phyloP scores from a whole-genome alignment of 2,329 filamentous ascomycete genomes.

The Fusarium dimerum region DNA sequence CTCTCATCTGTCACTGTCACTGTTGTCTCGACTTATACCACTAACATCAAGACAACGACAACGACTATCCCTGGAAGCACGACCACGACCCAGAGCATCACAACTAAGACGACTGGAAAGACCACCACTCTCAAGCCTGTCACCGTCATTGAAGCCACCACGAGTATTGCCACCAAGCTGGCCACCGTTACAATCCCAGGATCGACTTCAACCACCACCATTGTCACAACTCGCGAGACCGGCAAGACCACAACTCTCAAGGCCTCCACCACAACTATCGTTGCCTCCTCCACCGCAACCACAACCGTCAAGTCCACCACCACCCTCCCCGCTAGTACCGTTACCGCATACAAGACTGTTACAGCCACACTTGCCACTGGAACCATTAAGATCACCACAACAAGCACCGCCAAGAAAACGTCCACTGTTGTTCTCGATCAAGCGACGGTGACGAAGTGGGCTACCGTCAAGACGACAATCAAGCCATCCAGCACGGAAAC shows the following conservation, averaged over 20 bases:
- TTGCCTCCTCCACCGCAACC: slow-evolving; percentile 14
- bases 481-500: slow-evolving; percentile 21
- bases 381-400: slow-evolving; percentile 14
- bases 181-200: slow-evolving; percentile 15
- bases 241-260: slow-evolving; percentile 26
- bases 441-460: slow-evolving; percentile 17
- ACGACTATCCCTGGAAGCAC: slow-evolving; percentile 16
- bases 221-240: slow-evolving; percentile 15
- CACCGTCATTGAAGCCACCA: slow-evolving; percentile 11
- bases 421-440: slow-evolving; percentile 2
- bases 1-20: slow-evolving; percentile 12
- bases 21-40: slow-evolving; percentile 13
- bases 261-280: slow-evolving; percentile 13
- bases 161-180: slow-evolving; percentile 10
- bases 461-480: slow-evolving; percentile 26
- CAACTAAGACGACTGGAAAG: slow-evolving; percentile 15
- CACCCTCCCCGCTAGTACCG: slow-evolving; percentile 20
- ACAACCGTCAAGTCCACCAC: slow-evolving; percentile 18
- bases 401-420: slow-evolving; percentile 16
- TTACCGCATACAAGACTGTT: slow-evolving; percentile 15
- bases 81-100: slow-evolving; percentile 12
- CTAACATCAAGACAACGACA: slow-evolving; percentile 15
- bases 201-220: slow-evolving; percentile 15
- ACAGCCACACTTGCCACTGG: slow-evolving; percentile 7
- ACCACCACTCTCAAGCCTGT: slow-evolving; percentile 11